phyloP scores from a whole-genome alignment of 129 eudicot genomes.

The Flaveria brownii region DNA sequence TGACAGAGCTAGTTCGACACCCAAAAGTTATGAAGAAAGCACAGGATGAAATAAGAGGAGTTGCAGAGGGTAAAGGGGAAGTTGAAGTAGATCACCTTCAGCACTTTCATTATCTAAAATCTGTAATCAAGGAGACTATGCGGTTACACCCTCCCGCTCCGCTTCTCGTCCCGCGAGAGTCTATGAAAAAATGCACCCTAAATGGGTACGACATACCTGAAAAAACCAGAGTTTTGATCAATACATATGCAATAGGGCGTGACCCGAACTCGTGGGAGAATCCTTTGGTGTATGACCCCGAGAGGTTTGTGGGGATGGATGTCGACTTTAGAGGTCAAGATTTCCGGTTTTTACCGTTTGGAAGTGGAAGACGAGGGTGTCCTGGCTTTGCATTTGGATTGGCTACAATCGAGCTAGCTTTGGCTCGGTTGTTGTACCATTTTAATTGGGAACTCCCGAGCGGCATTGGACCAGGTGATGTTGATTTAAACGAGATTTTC shows the following conservation, averaged over 20 bases:
- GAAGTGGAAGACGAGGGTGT: slow-evolving; percentile 60
- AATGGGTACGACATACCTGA: slow-evolving; percentile 49
- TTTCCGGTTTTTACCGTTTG: slow-evolving; percentile 54
- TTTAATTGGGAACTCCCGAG: slow-evolving; percentile 52
- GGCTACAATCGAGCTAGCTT: slow-evolving; percentile 49
- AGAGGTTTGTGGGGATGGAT: slow-evolving; percentile 44
- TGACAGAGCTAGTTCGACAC: slow-evolving; percentile 51
- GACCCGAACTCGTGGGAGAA: slow-evolving; percentile 52
- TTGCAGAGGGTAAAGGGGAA: slow-evolving; percentile 33
- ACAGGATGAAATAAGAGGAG: slow-evolving; percentile 41
- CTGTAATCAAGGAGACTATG: slow-evolving; percentile 54
- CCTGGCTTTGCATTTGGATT: slow-evolving; percentile 52
- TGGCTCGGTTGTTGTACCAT: slow-evolving; percentile 50
- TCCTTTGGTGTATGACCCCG: slow-evolving; percentile 44
- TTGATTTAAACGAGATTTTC: slow-evolving; percentile 44
- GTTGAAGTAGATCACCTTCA: slow-evolving; percentile 43
- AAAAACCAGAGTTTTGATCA: slow-evolving; percentile 45
- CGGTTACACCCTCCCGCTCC: slow-evolving; percentile 60
- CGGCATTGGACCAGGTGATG: slow-evolving; percentile 33
- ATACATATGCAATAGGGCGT: slow-evolving; percentile 50
- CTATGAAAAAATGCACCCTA: slow-evolving; percentile 43
- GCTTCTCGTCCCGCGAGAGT: slow-evolving; percentile 53
- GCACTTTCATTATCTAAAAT: slow-evolving; percentile 45
- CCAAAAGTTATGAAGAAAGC: slow-evolving; percentile 40
- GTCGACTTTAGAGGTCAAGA: slow-evolving; percentile 56